Base-by-base conservation (phyloP, 2,329 filamentous ascomycete genomes). In the Tolypocladium paradoxum region DNA sequence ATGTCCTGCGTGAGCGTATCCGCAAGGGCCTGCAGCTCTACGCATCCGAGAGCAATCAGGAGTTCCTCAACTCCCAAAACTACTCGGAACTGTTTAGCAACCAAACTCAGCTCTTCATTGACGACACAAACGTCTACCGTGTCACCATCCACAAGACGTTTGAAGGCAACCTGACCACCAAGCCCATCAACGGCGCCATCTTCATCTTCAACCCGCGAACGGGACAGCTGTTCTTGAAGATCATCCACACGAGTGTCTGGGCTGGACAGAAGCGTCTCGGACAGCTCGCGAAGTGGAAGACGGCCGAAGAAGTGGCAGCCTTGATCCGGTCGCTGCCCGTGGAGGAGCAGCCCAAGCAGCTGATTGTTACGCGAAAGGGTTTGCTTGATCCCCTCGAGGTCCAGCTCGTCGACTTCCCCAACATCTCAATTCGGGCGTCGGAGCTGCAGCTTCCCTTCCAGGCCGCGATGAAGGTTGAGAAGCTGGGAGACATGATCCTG, bases 151-250 rank as follows among this genome's bases (percentile, higher is more conserved):
- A 99, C 78, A 99, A 99, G 82, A 99, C 93, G 0, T 99, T 99
- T 58, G 93, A 99, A 71, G 93, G 93, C 63, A 99, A 99, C 68
- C 77, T 99, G 81, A 99, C 93, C 0, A 99, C 93, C 2, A 99
- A 99, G 73, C 93, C 93, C 4, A 99, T 99, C 78, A 99, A 99
- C 69, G 93, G 93, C 67, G 93, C 95, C 47, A 97, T 99, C 68
- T 99, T 99, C 77, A 99, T 99, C 67, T 97, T 99, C 82, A 99
- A 99, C 68, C 93, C 95, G n/a, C 84, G 92, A 54, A 99, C 93
- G 51, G 93, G 93, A 50, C 93, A 99, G 66, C 74, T 99, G 38
- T 99, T 99, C 83, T 73, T 99, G 66, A 99, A 99, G 79, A 97
- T 99, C 62, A 99, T 99, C 60, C 95, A 99, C 72, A 99, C 93